Conservation (phyloP, 495 filamentous ascomycete species). For the Chlorociboria aeruginascens region DNA sequence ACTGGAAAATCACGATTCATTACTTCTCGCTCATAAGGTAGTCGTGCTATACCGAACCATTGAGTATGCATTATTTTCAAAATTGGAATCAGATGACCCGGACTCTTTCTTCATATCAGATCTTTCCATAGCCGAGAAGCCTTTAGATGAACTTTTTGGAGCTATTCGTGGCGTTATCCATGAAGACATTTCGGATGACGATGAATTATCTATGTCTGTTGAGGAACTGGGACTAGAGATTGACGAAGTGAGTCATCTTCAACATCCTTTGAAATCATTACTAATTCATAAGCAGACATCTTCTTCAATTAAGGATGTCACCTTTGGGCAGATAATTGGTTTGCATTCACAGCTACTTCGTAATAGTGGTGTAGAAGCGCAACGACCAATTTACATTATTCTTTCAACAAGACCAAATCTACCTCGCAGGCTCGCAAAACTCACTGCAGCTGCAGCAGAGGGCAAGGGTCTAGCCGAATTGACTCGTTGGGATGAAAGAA, state of each 20-base stretch:
- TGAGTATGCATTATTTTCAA: slow-evolving; percentile 63
- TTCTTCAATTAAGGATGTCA: slow-evolving; percentile 19
- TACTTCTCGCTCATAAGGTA: slow-evolving; percentile 27
- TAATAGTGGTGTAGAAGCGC: slow-evolving; percentile 44
- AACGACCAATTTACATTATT: slow-evolving; percentile 43
- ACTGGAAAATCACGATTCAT: neutral
- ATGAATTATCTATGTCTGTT: slow-evolving; percentile 59
- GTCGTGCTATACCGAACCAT: slow-evolving; percentile 52
- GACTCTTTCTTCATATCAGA: slow-evolving; percentile 67
- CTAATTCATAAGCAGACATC: slow-evolving; percentile 27
- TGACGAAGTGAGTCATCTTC: slow-evolving; percentile 47
- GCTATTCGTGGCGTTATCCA: slow-evolving; percentile 55
- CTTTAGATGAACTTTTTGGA: slow-evolving; percentile 47
- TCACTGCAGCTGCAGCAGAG: slow-evolving; percentile 34
- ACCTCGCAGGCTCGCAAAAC: slow-evolving; percentile 30
- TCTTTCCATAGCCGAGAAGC: slow-evolving; percentile 42
- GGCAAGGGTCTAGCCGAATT: slow-evolving; percentile 50
- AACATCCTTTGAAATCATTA: slow-evolving; percentile 1
- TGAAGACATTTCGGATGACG: slow-evolving; percentile 50
- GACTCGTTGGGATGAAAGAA: slow-evolving; percentile 15
- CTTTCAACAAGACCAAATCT: slow-evolving; percentile 40
- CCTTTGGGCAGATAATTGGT: slow-evolving; percentile 45
- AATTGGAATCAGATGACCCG: slow-evolving; percentile 46
- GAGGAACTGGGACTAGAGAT: slow-evolving; percentile 57
- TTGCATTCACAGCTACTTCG: slow-evolving; percentile 43